phyloP scores from a whole-genome alignment of 148 eudicot genomes.

The Vaccinium darrowii region DNA sequence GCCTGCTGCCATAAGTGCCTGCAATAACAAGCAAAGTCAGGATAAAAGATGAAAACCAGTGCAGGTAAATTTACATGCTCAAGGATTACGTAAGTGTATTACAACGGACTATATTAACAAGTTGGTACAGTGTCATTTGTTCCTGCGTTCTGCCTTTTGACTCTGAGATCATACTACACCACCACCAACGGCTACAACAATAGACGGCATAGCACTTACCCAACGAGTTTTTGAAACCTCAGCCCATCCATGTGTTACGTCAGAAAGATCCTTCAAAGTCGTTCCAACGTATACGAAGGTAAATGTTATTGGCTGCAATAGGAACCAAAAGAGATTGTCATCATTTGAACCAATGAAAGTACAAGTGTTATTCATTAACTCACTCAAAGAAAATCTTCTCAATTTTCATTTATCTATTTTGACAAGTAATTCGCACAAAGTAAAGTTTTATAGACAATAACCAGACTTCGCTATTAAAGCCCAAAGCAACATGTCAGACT shows the following conservation, averaged over 20 bases:
- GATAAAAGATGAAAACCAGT: background rate
- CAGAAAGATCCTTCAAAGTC: constrained; percentile 89
- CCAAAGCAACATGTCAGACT: background rate
- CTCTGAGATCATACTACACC: background rate
- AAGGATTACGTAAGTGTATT: background rate
- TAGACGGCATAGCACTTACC: constrained; percentile 47
- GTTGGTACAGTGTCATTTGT: background rate
- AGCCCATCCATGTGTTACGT: constrained; percentile 89
- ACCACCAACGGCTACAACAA: background rate
- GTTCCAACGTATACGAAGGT: constrained; percentile 88
- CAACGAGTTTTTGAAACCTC: constrained; percentile 70
- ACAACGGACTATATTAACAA: background rate
- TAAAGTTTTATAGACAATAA: background rate
- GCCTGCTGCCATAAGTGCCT: constrained; percentile 62
- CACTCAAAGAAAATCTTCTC: background rate
- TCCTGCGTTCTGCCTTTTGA: background rate
- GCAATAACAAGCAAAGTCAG: constrained; percentile 31
- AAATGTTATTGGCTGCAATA: constrained; percentile 83
- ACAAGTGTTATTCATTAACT: constrained; percentile 11
- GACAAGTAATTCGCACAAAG: background rate
- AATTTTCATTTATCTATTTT: background rate
- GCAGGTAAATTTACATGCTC: background rate
- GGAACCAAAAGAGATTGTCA: constrained; percentile 6
- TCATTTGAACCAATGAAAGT: background rate
- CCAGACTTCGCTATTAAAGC: background rate